These are phyloP conservation scores for Xylariaceae sp. DNA, from an alignment of 2,329 filamentous ascomycete species.

Conservation along the genomic window DNA sequence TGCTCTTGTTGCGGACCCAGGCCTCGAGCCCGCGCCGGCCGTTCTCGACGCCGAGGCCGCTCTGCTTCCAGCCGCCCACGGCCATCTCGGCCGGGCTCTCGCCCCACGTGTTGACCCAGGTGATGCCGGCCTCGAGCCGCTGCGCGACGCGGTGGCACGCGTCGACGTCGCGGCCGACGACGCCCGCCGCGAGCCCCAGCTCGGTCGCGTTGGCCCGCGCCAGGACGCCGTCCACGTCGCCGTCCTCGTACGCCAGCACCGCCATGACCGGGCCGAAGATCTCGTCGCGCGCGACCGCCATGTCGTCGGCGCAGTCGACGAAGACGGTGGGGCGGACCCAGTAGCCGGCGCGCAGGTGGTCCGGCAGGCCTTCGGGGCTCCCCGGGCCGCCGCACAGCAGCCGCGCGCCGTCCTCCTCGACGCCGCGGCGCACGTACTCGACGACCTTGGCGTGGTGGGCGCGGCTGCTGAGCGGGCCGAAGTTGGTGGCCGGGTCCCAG, in stretches of 20 bases:
- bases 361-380: constrained; percentile 45
- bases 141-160: constrained; percentile 64
- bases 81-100: constrained; percentile 88
- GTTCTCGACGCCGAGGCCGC: constrained; percentile 82
- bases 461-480: constrained; percentile 72
- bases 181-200: constrained; percentile 74
- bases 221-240: constrained; percentile 63
- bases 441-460: constrained; percentile 70
- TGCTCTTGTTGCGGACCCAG: constrained; percentile 84
- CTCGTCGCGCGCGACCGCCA: constrained; percentile 74
- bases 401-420: constrained; percentile 63
- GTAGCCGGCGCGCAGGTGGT: constrained; percentile 55
- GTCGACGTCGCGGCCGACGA: constrained; percentile 72
- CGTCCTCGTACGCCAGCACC: constrained; percentile 67
- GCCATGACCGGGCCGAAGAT: constrained; percentile 87
- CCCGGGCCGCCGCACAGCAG: constrained; percentile 64
- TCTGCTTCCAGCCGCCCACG: constrained; percentile 87
- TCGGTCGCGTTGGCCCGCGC: constrained; percentile 67
- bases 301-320: constrained; percentile 74
- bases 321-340: constrained; percentile 83
- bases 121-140: constrained; percentile 74
- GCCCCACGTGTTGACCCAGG: constrained; percentile 93
- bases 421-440: constrained; percentile 69
- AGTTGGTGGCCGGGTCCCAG: constrained; percentile 67
- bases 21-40: constrained; percentile 70